Evolutionary conservation across 2,329 filamentous ascomycete species (phyloP).

Genomic region (Dactylellina drechsleri): DNA sequence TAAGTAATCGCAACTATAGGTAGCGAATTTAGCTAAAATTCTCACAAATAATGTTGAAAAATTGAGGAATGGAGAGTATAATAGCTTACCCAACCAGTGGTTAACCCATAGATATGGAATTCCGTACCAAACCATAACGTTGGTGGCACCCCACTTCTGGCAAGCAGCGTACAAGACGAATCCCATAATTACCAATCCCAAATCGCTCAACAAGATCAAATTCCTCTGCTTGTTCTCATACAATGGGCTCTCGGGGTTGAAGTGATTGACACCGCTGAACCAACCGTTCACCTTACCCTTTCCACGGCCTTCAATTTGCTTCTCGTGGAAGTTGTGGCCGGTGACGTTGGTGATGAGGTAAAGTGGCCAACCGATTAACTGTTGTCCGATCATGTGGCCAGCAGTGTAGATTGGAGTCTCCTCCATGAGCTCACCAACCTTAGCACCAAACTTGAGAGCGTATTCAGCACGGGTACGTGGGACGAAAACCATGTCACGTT

Average conservation of each 20-base stretch:
- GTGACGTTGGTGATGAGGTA: constrained; percentile 94
- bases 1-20: constrained; percentile 85
- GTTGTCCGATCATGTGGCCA: constrained; percentile 78
- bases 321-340: constrained; percentile 93
- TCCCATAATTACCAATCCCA: constrained; percentile 76
- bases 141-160: constrained; percentile 81
- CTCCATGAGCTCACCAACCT: constrained; percentile 83
- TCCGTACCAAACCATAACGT: constrained; percentile 94
- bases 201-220: constrained; percentile 84
- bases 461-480: constrained; percentile 87
- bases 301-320: constrained; percentile 90
- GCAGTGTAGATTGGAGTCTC: constrained; percentile 90
- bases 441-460: constrained; percentile 75
- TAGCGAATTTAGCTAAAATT: constrained; percentile 5
- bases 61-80: background rate
- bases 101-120: constrained; percentile 97
- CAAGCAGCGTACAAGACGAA: constrained; percentile 74
- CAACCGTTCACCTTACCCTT: constrained; percentile 89
- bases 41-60: too few species aligned
- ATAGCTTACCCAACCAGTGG: constrained; percentile 91
- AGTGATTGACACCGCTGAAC: constrained; percentile 89
- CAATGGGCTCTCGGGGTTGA: constrained; percentile 84
- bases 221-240: constrained; percentile 92
- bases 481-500: constrained; percentile 99
- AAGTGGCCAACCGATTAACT: constrained; percentile 90